phyloP scores from a whole-genome alignment of 140 eudicot species.

The Anethum foeniculum region DNA sequence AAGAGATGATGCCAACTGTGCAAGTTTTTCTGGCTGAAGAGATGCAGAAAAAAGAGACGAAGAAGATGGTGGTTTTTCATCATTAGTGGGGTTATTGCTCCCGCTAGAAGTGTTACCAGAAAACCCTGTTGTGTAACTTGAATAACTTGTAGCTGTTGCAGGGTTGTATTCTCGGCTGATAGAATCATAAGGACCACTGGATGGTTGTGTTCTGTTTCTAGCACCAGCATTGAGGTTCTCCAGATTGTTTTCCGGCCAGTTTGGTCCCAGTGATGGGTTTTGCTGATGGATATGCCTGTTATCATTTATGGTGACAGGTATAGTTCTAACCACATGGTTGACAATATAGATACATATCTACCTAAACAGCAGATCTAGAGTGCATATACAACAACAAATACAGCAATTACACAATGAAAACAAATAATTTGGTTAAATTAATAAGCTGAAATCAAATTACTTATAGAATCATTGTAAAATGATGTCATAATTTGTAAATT shows the following conservation, averaged over 20 bases:
- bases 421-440: neutral
- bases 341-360: neutral
- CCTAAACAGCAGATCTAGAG: neutral
- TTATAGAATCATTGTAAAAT: neutral
- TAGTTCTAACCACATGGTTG: constrained; percentile 20
- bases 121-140: constrained; percentile 26
- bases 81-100: constrained; percentile 7
- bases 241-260: constrained; percentile 24
- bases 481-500: neutral
- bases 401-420: neutral
- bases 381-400: neutral
- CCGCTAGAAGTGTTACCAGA: constrained; percentile 18
- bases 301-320: constrained; percentile 18
- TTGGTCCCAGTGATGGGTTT: constrained; percentile 17
- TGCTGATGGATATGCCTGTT: constrained; percentile 35
- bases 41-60: constrained; percentile 24
- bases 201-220: constrained; percentile 25
- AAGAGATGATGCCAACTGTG: constrained; percentile 58
- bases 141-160: constrained; percentile 18
- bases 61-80: constrained; percentile 11
- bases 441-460: neutral
- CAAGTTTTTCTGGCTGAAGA: constrained; percentile 58
- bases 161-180: constrained; percentile 22
- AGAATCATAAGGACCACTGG: constrained; percentile 17
- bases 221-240: constrained; percentile 25